phyloP scores from a whole-genome alignment of 2,329 filamentous ascomycete species.

The Seiridium unicorne region DNA sequence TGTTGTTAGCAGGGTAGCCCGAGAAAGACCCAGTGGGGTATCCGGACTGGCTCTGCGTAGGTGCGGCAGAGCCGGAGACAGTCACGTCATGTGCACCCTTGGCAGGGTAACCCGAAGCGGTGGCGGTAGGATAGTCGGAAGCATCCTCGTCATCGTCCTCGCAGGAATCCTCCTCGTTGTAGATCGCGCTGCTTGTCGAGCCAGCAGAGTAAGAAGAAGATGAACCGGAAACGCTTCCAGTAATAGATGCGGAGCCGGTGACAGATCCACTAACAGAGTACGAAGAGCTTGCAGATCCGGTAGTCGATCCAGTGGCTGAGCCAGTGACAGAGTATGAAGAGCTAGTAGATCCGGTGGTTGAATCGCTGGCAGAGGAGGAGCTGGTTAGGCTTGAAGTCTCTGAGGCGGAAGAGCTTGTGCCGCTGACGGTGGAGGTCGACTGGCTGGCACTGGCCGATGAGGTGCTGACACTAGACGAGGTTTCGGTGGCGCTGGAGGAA shows the following conservation, averaged over 20 bases:
- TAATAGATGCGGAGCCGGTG: not conserved
- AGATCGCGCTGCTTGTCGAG: not conserved
- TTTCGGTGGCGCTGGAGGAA: not conserved
- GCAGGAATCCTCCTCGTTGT: not conserved
- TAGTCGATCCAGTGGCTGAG: not conserved
- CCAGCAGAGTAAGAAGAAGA: not conserved
- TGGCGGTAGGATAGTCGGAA: not conserved
- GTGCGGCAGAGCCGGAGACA: not conserved
- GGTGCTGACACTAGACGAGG: not conserved
- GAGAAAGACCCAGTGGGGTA: too few species aligned
- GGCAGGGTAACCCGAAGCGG: not conserved
- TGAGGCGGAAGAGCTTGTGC: not conserved
- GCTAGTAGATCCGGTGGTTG: not conserved
- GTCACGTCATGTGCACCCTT: not conserved
- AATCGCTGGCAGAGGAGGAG: not conserved
- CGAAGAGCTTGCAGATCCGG: not conserved
- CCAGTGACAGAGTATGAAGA: not conserved
- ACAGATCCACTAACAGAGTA: not conserved
- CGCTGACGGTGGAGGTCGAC: not conserved
- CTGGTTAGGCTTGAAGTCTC: not conserved
- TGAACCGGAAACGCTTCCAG: not conserved
- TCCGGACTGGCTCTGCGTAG: not conserved
- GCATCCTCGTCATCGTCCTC: not conserved
- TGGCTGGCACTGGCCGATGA: not conserved
- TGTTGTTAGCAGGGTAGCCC: not conserved